Conservation (phyloP, 371 early-diverging fungal genomes). For the Mucor mucedo region DNA sequence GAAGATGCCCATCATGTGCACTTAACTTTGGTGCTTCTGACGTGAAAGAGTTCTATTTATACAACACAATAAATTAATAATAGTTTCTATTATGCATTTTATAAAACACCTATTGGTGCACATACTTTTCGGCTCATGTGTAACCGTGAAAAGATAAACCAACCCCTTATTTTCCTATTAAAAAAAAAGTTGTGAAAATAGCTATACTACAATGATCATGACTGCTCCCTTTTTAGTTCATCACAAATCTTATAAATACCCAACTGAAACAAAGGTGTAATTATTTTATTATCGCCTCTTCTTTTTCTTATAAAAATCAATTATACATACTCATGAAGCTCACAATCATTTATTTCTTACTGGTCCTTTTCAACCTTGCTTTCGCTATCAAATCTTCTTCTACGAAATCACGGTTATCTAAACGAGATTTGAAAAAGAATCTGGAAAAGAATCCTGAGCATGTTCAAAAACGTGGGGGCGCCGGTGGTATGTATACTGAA, state of each 20-base stretch:
- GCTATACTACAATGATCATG: neutral
- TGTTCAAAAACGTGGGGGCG: neutral
- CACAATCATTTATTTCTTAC: neutral
- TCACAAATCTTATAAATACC: neutral
- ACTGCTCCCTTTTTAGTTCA: neutral
- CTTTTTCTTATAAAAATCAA: neutral
- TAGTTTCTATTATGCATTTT: too few relatives aligned
- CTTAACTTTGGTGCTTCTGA: constrained; percentile 14
- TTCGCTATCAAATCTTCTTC: neutral
- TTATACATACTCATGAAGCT: neutral
- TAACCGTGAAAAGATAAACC: neutral
- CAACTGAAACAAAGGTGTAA: neutral
- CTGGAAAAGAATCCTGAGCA: neutral
- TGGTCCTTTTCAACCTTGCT: neutral
- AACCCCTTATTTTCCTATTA: constrained; percentile 2
- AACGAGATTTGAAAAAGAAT: neutral
- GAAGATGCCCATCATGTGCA: constrained; percentile 14
- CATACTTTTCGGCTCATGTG: constrained; percentile 1
- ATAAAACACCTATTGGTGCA: neutral
- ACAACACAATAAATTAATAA: constrained; percentile 12
- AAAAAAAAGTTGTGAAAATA: neutral
- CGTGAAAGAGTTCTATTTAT: constrained; percentile 12
- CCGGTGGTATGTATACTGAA: neutral
- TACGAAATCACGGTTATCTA: neutral
- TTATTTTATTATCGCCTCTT: neutral